phyloP scores from a whole-genome alignment of 1,139 yeast species.

The Hemisphaericaspora xylanilytica region DNA sequence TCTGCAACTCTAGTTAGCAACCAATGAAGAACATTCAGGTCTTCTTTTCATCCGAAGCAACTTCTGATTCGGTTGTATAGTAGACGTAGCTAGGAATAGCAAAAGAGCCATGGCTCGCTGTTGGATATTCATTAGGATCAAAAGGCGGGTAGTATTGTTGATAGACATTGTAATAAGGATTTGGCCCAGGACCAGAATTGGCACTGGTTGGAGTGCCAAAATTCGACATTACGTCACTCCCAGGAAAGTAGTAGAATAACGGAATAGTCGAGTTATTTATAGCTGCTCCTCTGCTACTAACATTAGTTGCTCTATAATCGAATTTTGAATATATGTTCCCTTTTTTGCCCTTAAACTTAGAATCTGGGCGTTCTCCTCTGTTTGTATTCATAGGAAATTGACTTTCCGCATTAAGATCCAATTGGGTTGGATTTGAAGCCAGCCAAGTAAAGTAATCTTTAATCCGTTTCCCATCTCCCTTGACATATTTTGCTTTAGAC shows the following conservation, averaged over 20 bases:
- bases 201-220: slow-evolving; percentile 9
- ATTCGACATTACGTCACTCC: slow-evolving; percentile 10
- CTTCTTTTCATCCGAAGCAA: slow-evolving; percentile 12
- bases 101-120: slow-evolving; percentile 9
- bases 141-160: slow-evolving; percentile 15
- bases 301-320: slow-evolving; percentile 1
- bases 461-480: not conserved
- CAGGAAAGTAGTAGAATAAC: slow-evolving; percentile 25
- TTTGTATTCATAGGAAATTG: slow-evolving; percentile 1
- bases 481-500: not conserved
- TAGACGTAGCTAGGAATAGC: slow-evolving; percentile 14
- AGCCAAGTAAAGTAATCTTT: slow-evolving; percentile 8
- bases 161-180: slow-evolving; percentile 20
- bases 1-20: not conserved
- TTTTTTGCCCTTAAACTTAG: not conserved
- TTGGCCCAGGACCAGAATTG: slow-evolving; percentile 9
- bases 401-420: slow-evolving; percentile 9
- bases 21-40: not conserved
- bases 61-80: slow-evolving; percentile 14
- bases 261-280: slow-evolving; percentile 14
- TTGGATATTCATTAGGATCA: slow-evolving; percentile 5
- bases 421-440: slow-evolving; percentile 10
- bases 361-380: slow-evolving; percentile 1
- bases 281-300: not conserved
- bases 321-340: not conserved